A percentile compares a stretch with the other conserved stretches of the same genome.
Evolutionary conservation across 352 stramenopile species (phyloP).

Genomic region (Pythium vanterpoolii): DNA sequence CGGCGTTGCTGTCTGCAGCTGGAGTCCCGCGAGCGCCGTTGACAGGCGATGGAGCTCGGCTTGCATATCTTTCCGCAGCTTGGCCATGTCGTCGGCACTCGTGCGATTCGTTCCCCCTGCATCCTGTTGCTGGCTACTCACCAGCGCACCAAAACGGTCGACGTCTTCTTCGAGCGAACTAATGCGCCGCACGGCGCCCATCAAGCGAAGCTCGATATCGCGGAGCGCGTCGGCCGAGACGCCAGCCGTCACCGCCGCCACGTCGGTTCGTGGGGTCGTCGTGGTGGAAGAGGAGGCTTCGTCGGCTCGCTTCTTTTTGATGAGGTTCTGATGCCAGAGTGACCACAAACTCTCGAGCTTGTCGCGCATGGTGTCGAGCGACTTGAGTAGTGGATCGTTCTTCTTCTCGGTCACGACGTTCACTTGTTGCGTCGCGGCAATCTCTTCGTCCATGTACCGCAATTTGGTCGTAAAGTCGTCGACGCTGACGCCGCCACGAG

Average conservation of each 20-base stretch:
- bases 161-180: constrained; percentile 63
- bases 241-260: background rate
- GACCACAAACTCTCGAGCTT: constrained; percentile 65
- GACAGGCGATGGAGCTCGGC: constrained; percentile 51
- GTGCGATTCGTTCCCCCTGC: background rate
- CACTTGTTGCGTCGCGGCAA: constrained; percentile 59
- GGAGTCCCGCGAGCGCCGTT: constrained; percentile 24
- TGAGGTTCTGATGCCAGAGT: constrained; percentile 64
- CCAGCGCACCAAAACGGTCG: constrained; percentile 41
- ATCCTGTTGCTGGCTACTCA: constrained; percentile 22
- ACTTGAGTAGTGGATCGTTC: constrained; percentile 74
- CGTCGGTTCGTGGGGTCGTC: constrained; percentile 4
- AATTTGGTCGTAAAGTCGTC: constrained; percentile 60
- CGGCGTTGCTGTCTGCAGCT: constrained; percentile 4
- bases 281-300: background rate
- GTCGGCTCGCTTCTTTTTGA: constrained; percentile 13
- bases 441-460: constrained; percentile 61
- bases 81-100: constrained; percentile 35
- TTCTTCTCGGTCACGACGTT: constrained; percentile 72
- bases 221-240: constrained; percentile 32
- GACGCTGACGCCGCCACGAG: constrained; percentile 19
- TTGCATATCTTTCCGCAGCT: constrained; percentile 48
- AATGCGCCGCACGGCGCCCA: constrained; percentile 50
- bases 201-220: constrained; percentile 58
- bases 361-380: constrained; percentile 56